Base-by-base conservation (phyloP, 2,329 filamentous ascomycete genomes). In the Shiraia sp. region DNA sequence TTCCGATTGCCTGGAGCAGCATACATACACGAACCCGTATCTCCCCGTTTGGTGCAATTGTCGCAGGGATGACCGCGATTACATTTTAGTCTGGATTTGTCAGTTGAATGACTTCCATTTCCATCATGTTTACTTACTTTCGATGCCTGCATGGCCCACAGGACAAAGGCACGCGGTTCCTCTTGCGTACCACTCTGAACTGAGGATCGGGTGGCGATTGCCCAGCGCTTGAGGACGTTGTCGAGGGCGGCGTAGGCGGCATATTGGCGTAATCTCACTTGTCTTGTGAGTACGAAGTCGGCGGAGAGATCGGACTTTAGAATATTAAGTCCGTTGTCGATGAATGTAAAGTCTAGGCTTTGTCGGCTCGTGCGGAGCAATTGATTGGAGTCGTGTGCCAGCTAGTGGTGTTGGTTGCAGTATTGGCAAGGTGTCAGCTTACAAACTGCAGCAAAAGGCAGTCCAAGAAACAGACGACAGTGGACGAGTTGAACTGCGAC, bases 41-140 rank as follows among this genome's bases (percentile, higher is more conserved):
- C 88, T 53, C 84, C 88, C 59, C 90, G 86, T 74, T 95, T 96
- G 45, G 89, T 83, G 70, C 92, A 97, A 67, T 97, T 97, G 72
- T 93, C 90, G 73, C 90, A 97, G 41, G 92, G 92, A 53, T 90
- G 83, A 49, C 82, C 84, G 63, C 93, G 85, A 70, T 97, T 95
- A 75, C 92, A 97, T 81, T 96, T 96, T 71, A 93, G 81, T 61
- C 79, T 83, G 49, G 45, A 32, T 35, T 19, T 35, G 50, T 66
- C 40, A 66, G 56, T 42, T 34, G 40, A 15, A 12, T 6, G 19
- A 42, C 42, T 7, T 12, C 10, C 2, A 13, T 23, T 28, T 7
- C 9, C 10, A 17, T 25, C 12, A 31, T 41, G 79, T 23, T 10
- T 3, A 36, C 49, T 74, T 75, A 93, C 88, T 97, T 97, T 74